phyloP scores from a whole-genome alignment of 2,329 filamentous ascomycete genomes.

The Zasmidium citrigriseum region DNA sequence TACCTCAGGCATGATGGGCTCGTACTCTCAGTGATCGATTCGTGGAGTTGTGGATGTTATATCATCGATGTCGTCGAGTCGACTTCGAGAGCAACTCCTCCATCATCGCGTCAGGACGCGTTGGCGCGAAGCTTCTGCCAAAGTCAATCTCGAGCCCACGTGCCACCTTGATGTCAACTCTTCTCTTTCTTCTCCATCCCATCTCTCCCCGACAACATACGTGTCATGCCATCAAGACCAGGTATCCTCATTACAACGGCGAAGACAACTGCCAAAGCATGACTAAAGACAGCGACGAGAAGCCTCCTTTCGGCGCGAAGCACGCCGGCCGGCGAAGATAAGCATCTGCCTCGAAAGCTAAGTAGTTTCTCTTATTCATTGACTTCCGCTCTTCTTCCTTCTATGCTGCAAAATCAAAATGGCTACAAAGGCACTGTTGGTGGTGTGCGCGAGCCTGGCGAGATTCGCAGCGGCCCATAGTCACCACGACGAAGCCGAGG shows the following conservation, averaged over 20 bases:
- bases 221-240: background rate
- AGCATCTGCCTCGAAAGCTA: constrained; percentile 12
- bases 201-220: background rate
- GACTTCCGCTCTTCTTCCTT: background rate
- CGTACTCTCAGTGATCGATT: background rate
- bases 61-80: background rate
- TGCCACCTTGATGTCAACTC: background rate
- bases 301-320: background rate
- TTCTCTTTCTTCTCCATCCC: background rate
- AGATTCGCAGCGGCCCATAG: constrained; percentile 12
- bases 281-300: background rate
- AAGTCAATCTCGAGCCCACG: background rate
- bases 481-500: constrained; percentile 18
- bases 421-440: constrained; percentile 4
- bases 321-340: constrained; percentile 13
- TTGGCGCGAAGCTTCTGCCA: background rate
- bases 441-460: background rate
- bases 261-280: background rate
- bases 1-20: constrained; percentile 22
- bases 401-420: background rate
- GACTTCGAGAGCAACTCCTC: background rate
- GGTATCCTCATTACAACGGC: background rate
- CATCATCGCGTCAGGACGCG: background rate
- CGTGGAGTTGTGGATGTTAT: background rate
- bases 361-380: constrained; percentile 15